Evolutionary conservation across 805 yeast genomes (phyloP).

Genomic region (Candida patagonica): DNA sequence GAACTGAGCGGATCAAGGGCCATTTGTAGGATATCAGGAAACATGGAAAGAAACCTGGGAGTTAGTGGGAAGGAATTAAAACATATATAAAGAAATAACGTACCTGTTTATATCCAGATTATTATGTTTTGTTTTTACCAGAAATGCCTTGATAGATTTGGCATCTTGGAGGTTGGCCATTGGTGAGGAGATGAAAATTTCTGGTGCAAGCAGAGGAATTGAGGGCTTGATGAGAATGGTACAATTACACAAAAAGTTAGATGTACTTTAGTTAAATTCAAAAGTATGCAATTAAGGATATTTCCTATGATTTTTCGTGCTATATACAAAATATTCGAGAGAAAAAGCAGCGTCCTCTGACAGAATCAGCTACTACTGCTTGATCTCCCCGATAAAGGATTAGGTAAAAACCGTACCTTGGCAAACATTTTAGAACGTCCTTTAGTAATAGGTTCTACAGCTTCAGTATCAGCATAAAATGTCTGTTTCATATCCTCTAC

Average conservation of each 20-base stretch:
- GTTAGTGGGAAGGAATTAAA: not conserved
- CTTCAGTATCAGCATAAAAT: conserved; percentile 29
- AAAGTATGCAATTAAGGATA: too few relatives aligned
- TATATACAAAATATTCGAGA: too few relatives aligned
- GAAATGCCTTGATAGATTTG: conserved; percentile 5
- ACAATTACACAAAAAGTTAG: too few relatives aligned
- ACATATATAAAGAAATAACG: conserved; percentile 2
- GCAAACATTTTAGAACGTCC: conserved; percentile 6
- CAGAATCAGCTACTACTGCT: too few relatives aligned
- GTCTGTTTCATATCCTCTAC: conserved; percentile 48
- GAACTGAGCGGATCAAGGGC: conserved; percentile 29
- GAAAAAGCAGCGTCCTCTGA: too few relatives aligned
- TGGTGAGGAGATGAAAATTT: too few relatives aligned
- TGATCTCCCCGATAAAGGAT: conserved; percentile 16
- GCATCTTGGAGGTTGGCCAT: too few relatives aligned
- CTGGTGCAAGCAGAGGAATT: too few relatives aligned
- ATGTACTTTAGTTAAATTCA: too few relatives aligned
- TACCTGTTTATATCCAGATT: conserved; percentile 14
- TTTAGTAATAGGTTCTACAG: conserved; percentile 7
- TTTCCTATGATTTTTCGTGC: too few relatives aligned
- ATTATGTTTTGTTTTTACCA: conserved; percentile 14
- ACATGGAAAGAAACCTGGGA: conserved; percentile 17
- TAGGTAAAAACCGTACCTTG: conserved; percentile 12
- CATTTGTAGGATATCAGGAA: conserved; percentile 27
- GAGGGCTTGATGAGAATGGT: too few relatives aligned